Evolutionary conservation across 164 flowering plant species (phyloP).

Genomic region (Liriodendron chinense): DNA sequence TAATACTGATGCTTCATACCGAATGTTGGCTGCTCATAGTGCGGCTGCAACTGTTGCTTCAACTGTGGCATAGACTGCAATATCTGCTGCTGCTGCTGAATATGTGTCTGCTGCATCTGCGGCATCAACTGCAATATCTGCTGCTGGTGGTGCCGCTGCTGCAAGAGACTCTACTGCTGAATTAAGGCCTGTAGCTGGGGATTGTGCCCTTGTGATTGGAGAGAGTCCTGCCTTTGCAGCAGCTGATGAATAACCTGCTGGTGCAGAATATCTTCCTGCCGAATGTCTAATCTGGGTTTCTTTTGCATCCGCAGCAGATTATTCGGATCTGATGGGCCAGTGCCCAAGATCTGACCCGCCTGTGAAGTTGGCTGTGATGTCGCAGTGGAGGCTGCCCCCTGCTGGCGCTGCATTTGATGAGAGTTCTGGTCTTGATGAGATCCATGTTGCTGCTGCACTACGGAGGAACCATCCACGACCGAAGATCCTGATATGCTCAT

Average conservation of each 20-base stretch:
- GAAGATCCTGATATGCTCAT: constrained; percentile 79
- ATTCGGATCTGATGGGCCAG: constrained; percentile 52
- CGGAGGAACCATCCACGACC: constrained; percentile 60
- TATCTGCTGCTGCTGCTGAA: constrained; percentile 47
- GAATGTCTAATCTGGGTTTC: constrained; percentile 77
- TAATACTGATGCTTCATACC: constrained; percentile 65
- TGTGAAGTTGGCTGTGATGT: constrained; percentile 63
- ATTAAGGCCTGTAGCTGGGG: constrained; percentile 77
- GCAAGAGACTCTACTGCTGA: constrained; percentile 75
- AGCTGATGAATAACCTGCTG: constrained; percentile 81
- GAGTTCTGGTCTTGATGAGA: constrained; percentile 31
- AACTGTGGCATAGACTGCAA: constrained; percentile 28
- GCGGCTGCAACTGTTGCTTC: constrained; percentile 71
- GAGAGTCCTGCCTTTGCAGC: constrained; percentile 70
- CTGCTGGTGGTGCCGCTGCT: constrained; percentile 54
- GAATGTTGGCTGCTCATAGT: constrained; percentile 48
- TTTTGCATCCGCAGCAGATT: constrained; percentile 45
- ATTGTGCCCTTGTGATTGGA: constrained; percentile 62
- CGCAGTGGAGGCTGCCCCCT: constrained; percentile 56
- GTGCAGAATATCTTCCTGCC: constrained; percentile 73
- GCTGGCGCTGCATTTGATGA: constrained; percentile 17
- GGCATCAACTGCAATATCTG: constrained; percentile 77
- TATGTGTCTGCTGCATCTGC: constrained; percentile 61
- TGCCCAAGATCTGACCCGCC: constrained; percentile 36
- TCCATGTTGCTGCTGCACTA: constrained; percentile 48